A percentile compares a stretch with the other conserved stretches of the same genome.
Evolutionary conservation across 129 eudicot genomes (phyloP).

Genomic region (Gnaphalium uliginosum): DNA sequence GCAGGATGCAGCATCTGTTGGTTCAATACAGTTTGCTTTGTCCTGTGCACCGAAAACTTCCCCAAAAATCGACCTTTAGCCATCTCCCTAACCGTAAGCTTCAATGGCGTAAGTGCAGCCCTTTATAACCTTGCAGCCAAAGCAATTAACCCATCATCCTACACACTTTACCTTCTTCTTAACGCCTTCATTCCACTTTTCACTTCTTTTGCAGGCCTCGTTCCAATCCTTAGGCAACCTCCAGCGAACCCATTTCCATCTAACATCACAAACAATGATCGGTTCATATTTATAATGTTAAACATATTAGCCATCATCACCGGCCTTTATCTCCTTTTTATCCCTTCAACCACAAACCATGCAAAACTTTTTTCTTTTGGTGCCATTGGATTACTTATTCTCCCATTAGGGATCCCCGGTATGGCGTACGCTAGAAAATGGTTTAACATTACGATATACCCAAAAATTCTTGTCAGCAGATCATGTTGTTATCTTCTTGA

Average conservation of each 20-base stretch:
- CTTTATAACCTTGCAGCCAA: constrained; percentile 78
- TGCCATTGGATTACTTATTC: constrained; percentile 62
- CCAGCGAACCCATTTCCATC: constrained; percentile 38
- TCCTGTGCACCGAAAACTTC: constrained; percentile 71
- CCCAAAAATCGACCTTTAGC: constrained; percentile 68
- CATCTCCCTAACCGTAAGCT: constrained; percentile 76
- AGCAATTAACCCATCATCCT: constrained; percentile 58
- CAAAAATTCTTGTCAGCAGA: constrained; percentile 39
- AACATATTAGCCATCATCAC: constrained; percentile 64
- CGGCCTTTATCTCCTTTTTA: constrained; percentile 78
- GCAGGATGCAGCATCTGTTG: constrained; percentile 92
- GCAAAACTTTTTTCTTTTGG: constrained; percentile 58
- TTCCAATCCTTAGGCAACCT: constrained; percentile 77
- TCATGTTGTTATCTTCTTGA: constrained; percentile 62
- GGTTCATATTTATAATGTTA: constrained; percentile 51
- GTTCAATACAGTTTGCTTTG: constrained; percentile 94
- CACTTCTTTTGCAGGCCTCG: constrained; percentile 54
- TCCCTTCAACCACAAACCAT: constrained; percentile 44
- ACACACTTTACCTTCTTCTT: constrained; percentile 62
- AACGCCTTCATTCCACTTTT: constrained; percentile 70
- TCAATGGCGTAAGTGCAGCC: constrained; percentile 92
- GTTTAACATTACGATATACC: constrained; percentile 46
- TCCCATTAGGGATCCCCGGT: constrained; percentile 77
- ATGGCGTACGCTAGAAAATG: constrained; percentile 70
- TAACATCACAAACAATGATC: constrained; percentile 46